Evolutionary conservation across 768 basidiomycete species (phyloP), one percentile per base, ranked within the genome.

Genomic region (Cyclocybe cylindracea): DNA sequence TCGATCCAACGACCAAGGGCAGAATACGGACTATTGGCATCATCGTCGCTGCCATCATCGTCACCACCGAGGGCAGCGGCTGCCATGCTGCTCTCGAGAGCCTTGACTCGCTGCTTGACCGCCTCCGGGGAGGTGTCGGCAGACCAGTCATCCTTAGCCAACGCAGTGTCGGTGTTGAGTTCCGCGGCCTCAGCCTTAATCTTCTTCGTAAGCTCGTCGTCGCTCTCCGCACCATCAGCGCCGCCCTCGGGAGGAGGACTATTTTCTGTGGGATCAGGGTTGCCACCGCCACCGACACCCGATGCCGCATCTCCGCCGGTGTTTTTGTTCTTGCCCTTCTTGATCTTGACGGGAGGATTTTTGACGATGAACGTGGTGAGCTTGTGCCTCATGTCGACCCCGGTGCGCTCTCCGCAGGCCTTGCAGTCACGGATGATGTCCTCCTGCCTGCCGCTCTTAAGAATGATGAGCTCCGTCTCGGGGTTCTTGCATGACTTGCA

Each of bases 401-500:
- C 85, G 43, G 90, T 94, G 59, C 91, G 85, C 64, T 94, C 87
- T 47, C 97, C 97, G 62, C 97, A 99, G 24, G 97, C 97, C 73
- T 98, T 98, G 82, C 97, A 99, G 70, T 99, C 95, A 54, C 95
- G 85, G 58, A 89, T 84, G 66, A 98, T 94, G 59, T 89, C 84
- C 62, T 98, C 97, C 51, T 71, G 77, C 29, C 82, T 73, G 44
- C 94, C 94, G 51, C 66, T 74, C 72, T 92, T 95, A 68, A 93
- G 84, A 67, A 99, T 83, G 74, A 93, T 72, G 40, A 98, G 84
- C 64, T 98, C 95, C 32, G 97, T 99, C 74, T 99, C 97, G 9
- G 97, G 97, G 68, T 99, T 99, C 78, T 98, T 98, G 89, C 97
- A 99, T 8, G 90, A 84, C 53, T 86, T 87, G 76, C 97, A 99